Conservation (phyloP, 1,284 basidiomycete genomes). For the Apiotrichum mycotoxinovorans region DNA sequence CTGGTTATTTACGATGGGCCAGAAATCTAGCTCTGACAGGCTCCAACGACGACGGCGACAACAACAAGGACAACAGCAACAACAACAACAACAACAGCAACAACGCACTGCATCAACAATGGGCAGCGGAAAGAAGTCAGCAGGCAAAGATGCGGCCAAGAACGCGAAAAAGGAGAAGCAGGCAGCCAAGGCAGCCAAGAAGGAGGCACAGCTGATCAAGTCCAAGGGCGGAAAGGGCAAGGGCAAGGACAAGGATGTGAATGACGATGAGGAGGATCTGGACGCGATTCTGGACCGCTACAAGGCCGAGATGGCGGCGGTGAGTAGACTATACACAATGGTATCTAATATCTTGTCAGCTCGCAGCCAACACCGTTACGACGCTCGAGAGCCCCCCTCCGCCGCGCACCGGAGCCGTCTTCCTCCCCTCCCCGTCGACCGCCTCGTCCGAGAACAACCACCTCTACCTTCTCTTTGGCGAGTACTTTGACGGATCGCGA, state of each 20-base stretch:
- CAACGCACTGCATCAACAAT: conserved; percentile 3
- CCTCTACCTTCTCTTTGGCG: conserved; percentile 69
- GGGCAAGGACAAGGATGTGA: conserved; percentile 53
- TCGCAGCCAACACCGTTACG: conserved; percentile 58
- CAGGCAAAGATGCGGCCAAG: conserved; percentile 57
- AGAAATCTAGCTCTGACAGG: too few species aligned
- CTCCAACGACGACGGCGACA: too few species aligned
- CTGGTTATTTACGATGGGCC: too few species aligned
- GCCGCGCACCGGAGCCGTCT: conserved; percentile 71
- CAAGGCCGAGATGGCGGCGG: conserved; percentile 22
- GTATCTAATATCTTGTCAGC: conserved; percentile 69
- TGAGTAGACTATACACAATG: conserved; percentile 59
- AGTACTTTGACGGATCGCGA: conserved; percentile 78
- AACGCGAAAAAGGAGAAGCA: conserved; percentile 68
- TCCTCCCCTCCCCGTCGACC: conserved; percentile 62
- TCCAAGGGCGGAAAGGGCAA: conserved; percentile 27
- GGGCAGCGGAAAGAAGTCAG: conserved; percentile 20
- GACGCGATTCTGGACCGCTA: conserved; percentile 68
- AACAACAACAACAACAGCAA: neutral
- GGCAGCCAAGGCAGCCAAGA: conserved; percentile 55
- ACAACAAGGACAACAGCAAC: neutral
- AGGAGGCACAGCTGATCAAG: conserved; percentile 62
- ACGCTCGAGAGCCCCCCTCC: conserved; percentile 59
- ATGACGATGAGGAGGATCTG: conserved; percentile 71
- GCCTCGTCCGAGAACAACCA: conserved; percentile 61